Evolutionary conservation across 192 early-diverging fungal species (phyloP).

Genomic region (Linderina pennispora): DNA sequence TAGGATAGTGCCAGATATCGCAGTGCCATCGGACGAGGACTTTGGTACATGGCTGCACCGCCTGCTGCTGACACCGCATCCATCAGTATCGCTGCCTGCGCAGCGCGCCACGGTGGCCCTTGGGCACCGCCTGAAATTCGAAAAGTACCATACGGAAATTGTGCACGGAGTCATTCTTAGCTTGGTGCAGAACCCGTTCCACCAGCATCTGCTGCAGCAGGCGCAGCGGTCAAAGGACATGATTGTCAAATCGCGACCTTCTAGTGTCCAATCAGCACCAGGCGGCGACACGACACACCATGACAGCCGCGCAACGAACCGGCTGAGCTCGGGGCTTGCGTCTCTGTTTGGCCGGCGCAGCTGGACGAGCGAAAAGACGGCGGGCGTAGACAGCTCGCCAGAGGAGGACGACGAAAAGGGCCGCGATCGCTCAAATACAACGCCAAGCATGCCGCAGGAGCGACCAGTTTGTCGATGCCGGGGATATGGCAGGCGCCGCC

Average conservation of each 20-base stretch:
- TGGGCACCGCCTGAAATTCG: slow-evolving; percentile 29
- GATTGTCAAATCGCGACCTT: slow-evolving; percentile 30
- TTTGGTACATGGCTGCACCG: slow-evolving; percentile 46
- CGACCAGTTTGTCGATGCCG: not conserved
- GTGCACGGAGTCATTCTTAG: slow-evolving; percentile 42
- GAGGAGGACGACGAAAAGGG: not conserved
- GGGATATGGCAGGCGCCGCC: slow-evolving; percentile 1
- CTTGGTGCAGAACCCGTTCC: slow-evolving; percentile 28
- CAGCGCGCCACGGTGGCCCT: slow-evolving; percentile 36
- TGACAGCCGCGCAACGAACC: no score
- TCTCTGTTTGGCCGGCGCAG: slow-evolving; percentile 30
- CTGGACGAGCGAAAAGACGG: slow-evolving; percentile 17
- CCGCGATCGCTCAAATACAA: not conserved
- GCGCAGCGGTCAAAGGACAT: slow-evolving; percentile 29
- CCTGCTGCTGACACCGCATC: slow-evolving; percentile 39
- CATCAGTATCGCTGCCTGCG: slow-evolving; percentile 34
- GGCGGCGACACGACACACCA: not conserved
- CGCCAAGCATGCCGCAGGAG: not conserved
- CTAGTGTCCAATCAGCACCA: not conserved
- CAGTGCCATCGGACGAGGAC: slow-evolving; percentile 2
- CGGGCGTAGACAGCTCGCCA: not conserved
- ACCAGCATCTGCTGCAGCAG: slow-evolving; percentile 25
- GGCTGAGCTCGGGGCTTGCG: slow-evolving; percentile 18
- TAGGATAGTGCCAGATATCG: slow-evolving; percentile 8
- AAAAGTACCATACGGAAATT: slow-evolving; percentile 41